Base-by-base conservation (phyloP, 441 rosid genomes). In the Bruguiera hainesii region DNA sequence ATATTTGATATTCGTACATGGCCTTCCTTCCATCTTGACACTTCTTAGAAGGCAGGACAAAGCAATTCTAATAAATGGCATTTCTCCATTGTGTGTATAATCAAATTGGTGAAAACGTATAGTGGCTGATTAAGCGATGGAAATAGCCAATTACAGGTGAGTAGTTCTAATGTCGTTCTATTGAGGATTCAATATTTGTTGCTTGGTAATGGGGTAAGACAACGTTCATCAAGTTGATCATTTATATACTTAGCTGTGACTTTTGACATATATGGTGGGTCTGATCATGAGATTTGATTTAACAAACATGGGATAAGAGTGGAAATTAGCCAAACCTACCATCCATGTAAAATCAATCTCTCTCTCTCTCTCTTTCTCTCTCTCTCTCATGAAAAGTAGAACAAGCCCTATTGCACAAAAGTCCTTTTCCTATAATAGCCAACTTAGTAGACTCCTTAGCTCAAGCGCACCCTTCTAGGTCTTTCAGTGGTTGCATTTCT, bases 241-340 rank as follows among this genome's bases (percentile, higher is more conserved):
- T 55, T 55, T 20, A n/a, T 55, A 23, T 20, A 55, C 29, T 55
- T 9, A 26, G 21, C 16, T 13, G 28, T 23, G 28, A 55, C 1
- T 26, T 23, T 20, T 55, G 29, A 55, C 28, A 55, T 23, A 26
- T 23, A 42, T 23, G 29, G 25, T 55, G 58, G 28, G 58, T 7
- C 58, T 55, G 29, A 33, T 33, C 37, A 33, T 33, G 37, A 42
- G 16, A 42, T 55, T 53, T 55, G 58, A 55, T 55, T 29, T 51
- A 64, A 13, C 5, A 48, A 64, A 49, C 31, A 11, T 39, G n/a
- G 29, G 29, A 62, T 11, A 18, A 30, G n/a, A 67, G 72, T 62
- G 64, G 59, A 63, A 62, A 62, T 39, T 56, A 63, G 68, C 68
- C 72, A 63, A 73, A 73, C 65, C 65, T 68, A 63, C 56, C 67